A percentile compares a stretch with the other conserved stretches of the same genome.
Evolutionary conservation across 2,329 filamentous ascomycete genomes (phyloP).

Genomic region (Epichloe gansuensis): DNA sequence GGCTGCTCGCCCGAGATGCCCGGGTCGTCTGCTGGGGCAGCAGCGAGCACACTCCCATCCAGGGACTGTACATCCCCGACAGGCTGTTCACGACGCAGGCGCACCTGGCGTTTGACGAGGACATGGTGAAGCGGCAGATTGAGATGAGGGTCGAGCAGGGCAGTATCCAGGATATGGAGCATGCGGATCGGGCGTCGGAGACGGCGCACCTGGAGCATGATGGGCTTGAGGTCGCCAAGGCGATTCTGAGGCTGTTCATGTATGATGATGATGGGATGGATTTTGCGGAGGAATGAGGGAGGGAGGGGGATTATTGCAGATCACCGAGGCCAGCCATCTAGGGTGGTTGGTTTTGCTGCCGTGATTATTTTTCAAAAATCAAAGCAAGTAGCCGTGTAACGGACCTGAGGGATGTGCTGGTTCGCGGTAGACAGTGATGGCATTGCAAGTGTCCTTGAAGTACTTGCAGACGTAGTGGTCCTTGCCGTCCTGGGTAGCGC

Average conservation of each 20-base stretch:
- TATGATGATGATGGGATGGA: slow-evolving; percentile 30
- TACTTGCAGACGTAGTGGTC: too few species aligned
- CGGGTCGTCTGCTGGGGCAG: slow-evolving; percentile 45
- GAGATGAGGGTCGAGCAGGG: slow-evolving; percentile 43
- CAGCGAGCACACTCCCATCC: slow-evolving; percentile 53
- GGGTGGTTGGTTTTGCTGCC: too few species aligned
- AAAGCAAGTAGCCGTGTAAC: too few species aligned
- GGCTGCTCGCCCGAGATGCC: slow-evolving; percentile 25
- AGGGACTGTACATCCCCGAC: slow-evolving; percentile 58
- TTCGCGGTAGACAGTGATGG: too few species aligned
- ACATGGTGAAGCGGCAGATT: slow-evolving; percentile 55
- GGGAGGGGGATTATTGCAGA: too few species aligned
- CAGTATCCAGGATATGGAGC: slow-evolving; percentile 50
- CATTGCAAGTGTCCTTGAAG: too few species aligned
- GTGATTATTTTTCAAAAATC: too few species aligned
- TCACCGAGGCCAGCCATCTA: too few species aligned
- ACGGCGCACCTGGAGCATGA: slow-evolving; percentile 56
- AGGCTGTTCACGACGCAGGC: slow-evolving; percentile 64
- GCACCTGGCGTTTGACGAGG: slow-evolving; percentile 63
- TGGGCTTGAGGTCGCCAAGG: slow-evolving; percentile 51
- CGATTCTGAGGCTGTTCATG: slow-evolving; percentile 50
- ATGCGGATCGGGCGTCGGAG: slow-evolving; percentile 48
- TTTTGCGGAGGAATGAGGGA: background rate
- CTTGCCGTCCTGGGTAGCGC: too few species aligned
- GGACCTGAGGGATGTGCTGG: too few species aligned